Conservation (phyloP, 305 asterid genomes). For the Andrographis paniculata region DNA sequence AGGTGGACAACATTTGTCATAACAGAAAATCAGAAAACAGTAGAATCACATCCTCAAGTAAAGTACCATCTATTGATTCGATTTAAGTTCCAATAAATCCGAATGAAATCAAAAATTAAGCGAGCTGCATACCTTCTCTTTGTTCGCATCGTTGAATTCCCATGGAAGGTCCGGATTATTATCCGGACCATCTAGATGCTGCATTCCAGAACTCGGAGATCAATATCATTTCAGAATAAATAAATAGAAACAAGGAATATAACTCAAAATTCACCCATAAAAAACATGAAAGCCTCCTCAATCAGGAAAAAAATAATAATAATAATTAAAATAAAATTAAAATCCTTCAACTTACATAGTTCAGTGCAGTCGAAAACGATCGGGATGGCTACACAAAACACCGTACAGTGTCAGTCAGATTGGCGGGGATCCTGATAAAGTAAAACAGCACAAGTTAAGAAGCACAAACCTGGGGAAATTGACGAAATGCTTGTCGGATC, state of each 20-base stretch:
- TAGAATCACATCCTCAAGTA: background rate
- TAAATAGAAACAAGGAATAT: slow-evolving; percentile 1
- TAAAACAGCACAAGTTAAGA: slow-evolving; percentile 8
- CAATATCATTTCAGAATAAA: slow-evolving; percentile 1
- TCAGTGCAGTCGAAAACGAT: slow-evolving; percentile 80
- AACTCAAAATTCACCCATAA: slow-evolving; percentile 5
- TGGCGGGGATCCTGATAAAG: background rate
- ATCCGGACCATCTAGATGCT: slow-evolving; percentile 87
- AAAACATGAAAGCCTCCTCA: background rate
- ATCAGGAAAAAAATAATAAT: background rate
- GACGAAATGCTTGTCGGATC: slow-evolving; percentile 71
- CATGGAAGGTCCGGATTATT: slow-evolving; percentile 78
- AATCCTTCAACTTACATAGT: slow-evolving; percentile 52
- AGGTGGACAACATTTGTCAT: slow-evolving; percentile 2
- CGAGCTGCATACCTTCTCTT: slow-evolving; percentile 44
- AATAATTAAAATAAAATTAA: too few relatives aligned
- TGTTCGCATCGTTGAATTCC: slow-evolving; percentile 68
- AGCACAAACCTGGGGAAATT: slow-evolving; percentile 55
- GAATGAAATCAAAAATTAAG: slow-evolving; percentile 1
- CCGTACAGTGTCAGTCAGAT: slow-evolving; percentile 3
- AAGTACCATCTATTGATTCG: background rate
- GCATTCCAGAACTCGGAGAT: slow-evolving; percentile 20
- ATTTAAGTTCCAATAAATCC: background rate
- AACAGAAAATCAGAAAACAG: background rate
- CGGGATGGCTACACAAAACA: slow-evolving; percentile 48